Base-by-base conservation (phyloP, 1,284 basidiomycete species). In the Golubevia pallescens region DNA sequence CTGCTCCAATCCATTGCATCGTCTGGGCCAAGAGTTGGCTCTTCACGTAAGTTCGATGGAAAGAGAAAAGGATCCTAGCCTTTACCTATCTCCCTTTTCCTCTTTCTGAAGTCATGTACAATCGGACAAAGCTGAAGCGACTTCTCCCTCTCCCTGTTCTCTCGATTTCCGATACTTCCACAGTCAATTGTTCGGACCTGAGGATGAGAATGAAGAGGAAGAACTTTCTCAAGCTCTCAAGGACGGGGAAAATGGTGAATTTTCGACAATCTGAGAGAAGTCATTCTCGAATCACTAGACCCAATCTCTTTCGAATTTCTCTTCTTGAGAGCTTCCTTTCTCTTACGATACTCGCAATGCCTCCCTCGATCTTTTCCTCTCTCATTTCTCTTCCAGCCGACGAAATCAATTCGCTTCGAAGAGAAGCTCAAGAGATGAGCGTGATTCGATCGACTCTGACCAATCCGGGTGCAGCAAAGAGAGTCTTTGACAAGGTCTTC, bases 1-100 rank as follows among this genome's bases (percentile, higher is more conserved):
- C 93, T 63, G 94, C 96, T 70, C 95, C 97, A 0, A 97, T 99
- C 59, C 97, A 99, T 83, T 99, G 95, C 83, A 98, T 99, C 65
- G 96, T 98, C 0, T 99, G 97, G 97, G 95, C 94, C 34, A 99
- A 99, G 86, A 95, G 91, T 75, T 99, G 98, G 87, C 90, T 99
- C n/a, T 91, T 99, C 74, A 91, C 92, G 94, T 94, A 75, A 84
- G 92, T 87, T n/a, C 34, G n/a, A 10, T 23, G 56, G 24, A 24
- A n/a, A n/a, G n/a, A n/a, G 34, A 19, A 51, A 23, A n/a, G 34
- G 10, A 61, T 10, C 51, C n/a, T 3, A 6, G 19, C 53, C 20
- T 32, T 57, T 14, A 8, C 53, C 7, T 52, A 13, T 65, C 0
- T 71, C 71, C 57, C 64, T 75, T 6, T 68, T 73, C 24, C 16